Base-by-base conservation (phyloP, 495 filamentous ascomycete genomes). In the Lindgomyces ingoldianus region DNA sequence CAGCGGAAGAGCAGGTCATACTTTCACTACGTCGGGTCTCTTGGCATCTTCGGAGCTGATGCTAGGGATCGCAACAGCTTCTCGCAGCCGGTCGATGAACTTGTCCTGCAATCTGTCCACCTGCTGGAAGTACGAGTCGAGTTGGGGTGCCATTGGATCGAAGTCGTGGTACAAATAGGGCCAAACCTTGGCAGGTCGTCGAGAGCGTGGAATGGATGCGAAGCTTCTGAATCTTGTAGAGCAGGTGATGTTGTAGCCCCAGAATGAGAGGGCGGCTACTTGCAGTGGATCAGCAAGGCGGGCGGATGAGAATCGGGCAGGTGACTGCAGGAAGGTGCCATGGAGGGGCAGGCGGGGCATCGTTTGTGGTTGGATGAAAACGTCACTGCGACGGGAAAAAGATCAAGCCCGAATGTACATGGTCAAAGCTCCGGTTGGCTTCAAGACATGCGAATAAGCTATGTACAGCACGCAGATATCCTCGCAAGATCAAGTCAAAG, bases 41-140 rank as follows among this genome's bases (percentile, higher is more conserved):
- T 91, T 87, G 67, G 87, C 87, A 69, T 93, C 91, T 60, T 96
- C 92, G 1, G 93, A 90, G 19, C 93, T 97, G 68, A 99, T 78
- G 46, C 94, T 98, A 4, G 95, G 94, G 64, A 99, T 99, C 42
- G 92, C 92, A 60, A 99, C 93, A 46, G 94, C 94, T 75, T 90
- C 85, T 67, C 89, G 83, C 53, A 98, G 85, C 68, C 95, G 90
- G 65, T 96, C 87, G 73, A 98, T 96, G 81, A 98, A 98, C 68
- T 81, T 77, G 65, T 86, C 86, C 24, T 89, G 84, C 71, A 95
- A 80, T 64, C 74, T 75, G 77, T 98, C 93, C 52, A 98, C 94
- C 75, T 73, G 65, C 62, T 74, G 71, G 70, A 76, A 79, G 69
- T 61, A 76, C 2, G 70, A 60, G 48, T 77, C 73, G 36, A 79